Percentiles rank a stretch among this genome's conserved stretches.
Evolutionary conservation across 495 filamentous ascomycete species (phyloP).

Genomic region (Cercophora samala): DNA sequence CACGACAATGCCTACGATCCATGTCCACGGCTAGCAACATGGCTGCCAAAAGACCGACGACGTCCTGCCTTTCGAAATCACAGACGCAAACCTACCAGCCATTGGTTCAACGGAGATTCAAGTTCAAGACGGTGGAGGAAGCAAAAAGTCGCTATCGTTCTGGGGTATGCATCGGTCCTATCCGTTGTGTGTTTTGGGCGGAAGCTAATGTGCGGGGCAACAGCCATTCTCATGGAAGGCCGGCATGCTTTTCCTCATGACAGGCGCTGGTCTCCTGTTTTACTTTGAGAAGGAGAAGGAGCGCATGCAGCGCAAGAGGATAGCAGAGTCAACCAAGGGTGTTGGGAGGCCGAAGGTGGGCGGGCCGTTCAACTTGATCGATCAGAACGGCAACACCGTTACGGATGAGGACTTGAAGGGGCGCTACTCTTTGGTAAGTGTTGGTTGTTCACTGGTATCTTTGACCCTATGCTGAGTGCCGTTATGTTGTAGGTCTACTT

Average conservation of each 20-base stretch:
- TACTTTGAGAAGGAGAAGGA: constrained; percentile 92
- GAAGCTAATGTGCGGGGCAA: constrained; percentile 16
- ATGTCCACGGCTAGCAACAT: constrained; percentile 27
- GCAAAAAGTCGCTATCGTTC: constrained; percentile 51
- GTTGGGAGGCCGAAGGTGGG: constrained; percentile 91
- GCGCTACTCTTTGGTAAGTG: constrained; percentile 67
- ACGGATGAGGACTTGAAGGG: constrained; percentile 78
- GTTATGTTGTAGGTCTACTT: constrained; percentile 71
- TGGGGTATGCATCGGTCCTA: constrained; percentile 37
- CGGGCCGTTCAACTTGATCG: constrained; percentile 75
- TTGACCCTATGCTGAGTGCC: background rate
- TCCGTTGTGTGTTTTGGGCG: background rate
- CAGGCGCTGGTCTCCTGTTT: constrained; percentile 70
- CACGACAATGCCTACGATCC: constrained; percentile 29
- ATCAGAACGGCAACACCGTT: constrained; percentile 74
- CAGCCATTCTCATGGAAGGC: constrained; percentile 90
- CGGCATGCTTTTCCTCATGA: constrained; percentile 76
- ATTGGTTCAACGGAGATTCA: constrained; percentile 33
- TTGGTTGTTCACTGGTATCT: background rate
- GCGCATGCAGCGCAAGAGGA: constrained; percentile 76
- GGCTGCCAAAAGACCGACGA: constrained; percentile 20
- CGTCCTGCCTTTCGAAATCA: constrained; percentile 17
- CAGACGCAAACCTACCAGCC: constrained; percentile 31
- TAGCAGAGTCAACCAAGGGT: constrained; percentile 89
- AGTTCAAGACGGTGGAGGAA: constrained; percentile 54